Evolutionary conservation across 2,329 filamentous ascomycete genomes (phyloP), one percentile per base, ranked within the genome.

Genomic region (Dactylellina haptotyla): DNA sequence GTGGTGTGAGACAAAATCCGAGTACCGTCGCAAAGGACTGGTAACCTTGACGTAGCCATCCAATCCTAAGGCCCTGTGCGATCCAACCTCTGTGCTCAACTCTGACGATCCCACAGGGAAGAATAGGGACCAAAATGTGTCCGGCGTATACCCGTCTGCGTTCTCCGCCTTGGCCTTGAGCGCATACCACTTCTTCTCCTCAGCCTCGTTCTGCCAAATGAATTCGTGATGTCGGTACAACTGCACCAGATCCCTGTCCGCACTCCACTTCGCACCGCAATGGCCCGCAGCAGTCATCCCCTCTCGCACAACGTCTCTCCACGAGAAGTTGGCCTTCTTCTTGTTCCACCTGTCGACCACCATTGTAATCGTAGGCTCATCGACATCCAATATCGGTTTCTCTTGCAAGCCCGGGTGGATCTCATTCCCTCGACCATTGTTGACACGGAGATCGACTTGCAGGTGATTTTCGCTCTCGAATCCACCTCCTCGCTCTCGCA

Each of bases 1-100:
- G 86, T 87, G 90, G 80, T 90, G 88, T 1, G 86, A 84, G 30
- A 90, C 78, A 50, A 90, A 80, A 79, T 90, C 88, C 3, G 82
- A 80, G 79, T 85, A 90, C 45, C 88, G 85, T 32, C 88, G 86
- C n/a, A 90, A 83, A 16, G 88, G 88, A 54, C 86, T 88, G 5
- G 88, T 90, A 39, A 85, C 85, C 76, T 88, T 89, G 67, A 85
- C 82, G 79, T 90, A 89, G 81, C 86, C 85, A 61, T 87, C 83
- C 41, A 70, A 26, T 8, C 63, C 64, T 4, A 70, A 20, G 9
- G 30, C 57, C 23, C 32, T 43, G 32, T 69, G 64, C 16, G n/a
- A 26, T 25, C 20, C 39, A 18, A 58, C 43, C 10, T 43, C 32
- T 8, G 64, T 46, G 3, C 32, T 20, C 14, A 70, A 5, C 30